Evolutionary conservation across 1,284 basidiomycete genomes (phyloP).

Genomic region (Wolfiporia cocos): DNA sequence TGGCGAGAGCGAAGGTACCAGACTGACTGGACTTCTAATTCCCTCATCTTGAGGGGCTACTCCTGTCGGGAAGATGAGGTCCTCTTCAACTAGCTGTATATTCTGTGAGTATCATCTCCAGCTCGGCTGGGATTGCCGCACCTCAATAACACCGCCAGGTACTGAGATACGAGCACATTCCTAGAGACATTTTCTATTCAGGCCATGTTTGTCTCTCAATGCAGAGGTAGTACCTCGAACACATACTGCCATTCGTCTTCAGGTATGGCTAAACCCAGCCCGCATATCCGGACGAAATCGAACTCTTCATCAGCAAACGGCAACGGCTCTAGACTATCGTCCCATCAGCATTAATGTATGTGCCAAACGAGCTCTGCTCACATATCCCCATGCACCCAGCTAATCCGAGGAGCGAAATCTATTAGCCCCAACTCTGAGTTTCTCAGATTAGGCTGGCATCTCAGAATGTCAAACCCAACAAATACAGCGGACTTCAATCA

Average conservation of each 20-base stretch:
- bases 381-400: slow-evolving; percentile 67
- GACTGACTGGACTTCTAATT: too few species aligned
- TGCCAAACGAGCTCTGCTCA: slow-evolving; percentile 25
- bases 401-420: slow-evolving; percentile 42
- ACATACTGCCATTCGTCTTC: slow-evolving; percentile 50
- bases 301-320: slow-evolving; percentile 54
- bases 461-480: slow-evolving; percentile 52
- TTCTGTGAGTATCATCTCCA: too few species aligned
- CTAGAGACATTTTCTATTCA: slow-evolving; percentile 27
- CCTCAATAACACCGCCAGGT: slow-evolving; percentile 59
- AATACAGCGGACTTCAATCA: slow-evolving; percentile 42
- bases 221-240: slow-evolving; percentile 23
- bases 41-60: too few species aligned
- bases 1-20: too few species aligned
- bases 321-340: slow-evolving; percentile 48
- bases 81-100: slow-evolving; percentile 61
- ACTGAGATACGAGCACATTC: slow-evolving; percentile 61
- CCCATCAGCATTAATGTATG: slow-evolving; percentile 3
- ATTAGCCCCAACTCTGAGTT: slow-evolving; percentile 23
- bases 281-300: slow-evolving; percentile 57
- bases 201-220: background rate
- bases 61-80: slow-evolving; percentile 67
- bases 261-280: slow-evolving; percentile 60
- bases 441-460: slow-evolving; percentile 50
- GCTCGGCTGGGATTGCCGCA: too few species aligned